These are phyloP conservation scores for Cladophialophora yegresii DNA, from an alignment of 2,329 filamentous ascomycete species.

Conservation along the genomic window DNA sequence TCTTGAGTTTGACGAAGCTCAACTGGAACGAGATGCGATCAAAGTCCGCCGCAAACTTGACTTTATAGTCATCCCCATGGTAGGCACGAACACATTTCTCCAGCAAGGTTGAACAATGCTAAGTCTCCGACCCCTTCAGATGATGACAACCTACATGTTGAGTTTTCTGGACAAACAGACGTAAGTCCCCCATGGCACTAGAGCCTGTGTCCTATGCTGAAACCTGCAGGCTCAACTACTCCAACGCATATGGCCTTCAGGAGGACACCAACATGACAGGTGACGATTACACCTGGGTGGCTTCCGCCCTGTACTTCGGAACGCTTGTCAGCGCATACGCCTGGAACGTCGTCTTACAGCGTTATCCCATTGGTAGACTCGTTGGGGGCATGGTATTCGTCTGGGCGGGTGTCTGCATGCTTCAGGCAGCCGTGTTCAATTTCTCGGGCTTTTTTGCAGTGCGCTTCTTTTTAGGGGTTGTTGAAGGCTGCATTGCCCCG, in stretches of 20 bases:
- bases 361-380: slow-evolving; percentile 47
- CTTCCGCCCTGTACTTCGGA: slow-evolving; percentile 50
- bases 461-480: slow-evolving; percentile 52
- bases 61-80: slow-evolving; percentile 44
- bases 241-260: slow-evolving; percentile 49
- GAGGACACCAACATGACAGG: slow-evolving; percentile 47
- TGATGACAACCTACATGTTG: slow-evolving; percentile 45
- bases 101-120: background rate
- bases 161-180: slow-evolving; percentile 41
- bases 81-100: slow-evolving; percentile 24
- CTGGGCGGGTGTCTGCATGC: slow-evolving; percentile 48
- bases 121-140: slow-evolving; percentile 38
- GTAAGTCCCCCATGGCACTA: slow-evolving; percentile 22
- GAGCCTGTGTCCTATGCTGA: background rate
- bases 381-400: slow-evolving; percentile 46
- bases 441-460: slow-evolving; percentile 50
- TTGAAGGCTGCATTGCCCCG: slow-evolving; percentile 40
- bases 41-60: slow-evolving; percentile 44
- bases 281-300: slow-evolving; percentile 50
- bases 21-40: slow-evolving; percentile 40
- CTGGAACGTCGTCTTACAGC: slow-evolving; percentile 47
- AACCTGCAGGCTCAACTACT: slow-evolving; percentile 41
- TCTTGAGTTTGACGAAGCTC: slow-evolving; percentile 42
- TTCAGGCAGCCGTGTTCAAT: slow-evolving; percentile 44
- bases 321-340: slow-evolving; percentile 47